These are phyloP conservation scores for Aspergillus sclerotiicarbonarius DNA, from an alignment of 495 filamentous ascomycete species.

Conservation along the genomic window DNA sequence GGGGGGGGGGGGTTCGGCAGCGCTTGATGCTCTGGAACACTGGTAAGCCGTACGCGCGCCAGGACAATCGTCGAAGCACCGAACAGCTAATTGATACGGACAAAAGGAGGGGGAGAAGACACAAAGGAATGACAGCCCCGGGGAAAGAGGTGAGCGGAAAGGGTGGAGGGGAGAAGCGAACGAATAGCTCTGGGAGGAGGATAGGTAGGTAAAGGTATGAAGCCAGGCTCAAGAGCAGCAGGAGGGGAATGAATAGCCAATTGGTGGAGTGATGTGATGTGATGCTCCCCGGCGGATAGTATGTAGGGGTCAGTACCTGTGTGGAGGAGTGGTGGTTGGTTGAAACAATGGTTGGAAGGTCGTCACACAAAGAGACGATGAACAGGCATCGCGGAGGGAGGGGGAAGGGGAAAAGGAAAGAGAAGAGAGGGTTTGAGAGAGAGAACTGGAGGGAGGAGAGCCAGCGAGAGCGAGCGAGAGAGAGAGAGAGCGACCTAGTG, in stretches of 20 bases:
- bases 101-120: slow-evolving; percentile 16
- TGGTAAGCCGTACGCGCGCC: slow-evolving; percentile 9
- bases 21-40: not conserved
- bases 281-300: not conserved
- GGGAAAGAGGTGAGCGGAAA: slow-evolving; percentile 7
- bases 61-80: not conserved
- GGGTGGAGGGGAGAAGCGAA: slow-evolving; percentile 10
- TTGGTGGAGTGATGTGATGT: not conserved
- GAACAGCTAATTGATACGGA: slow-evolving; percentile 13
- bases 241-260: not conserved
- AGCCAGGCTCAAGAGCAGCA: slow-evolving; percentile 1
- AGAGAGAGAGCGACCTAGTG: not conserved
- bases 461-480: not conserved
- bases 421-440: slow-evolving; percentile 2
- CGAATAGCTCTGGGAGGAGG: slow-evolving; percentile 11
- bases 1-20: not conserved
- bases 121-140: slow-evolving; percentile 44
- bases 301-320: not conserved
- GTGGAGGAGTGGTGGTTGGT: not conserved
- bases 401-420: not conserved
- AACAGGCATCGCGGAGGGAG: slow-evolving; percentile 19
- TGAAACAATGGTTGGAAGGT: slow-evolving; percentile 13
- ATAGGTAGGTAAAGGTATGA: not conserved
- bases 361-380: slow-evolving; percentile 13
- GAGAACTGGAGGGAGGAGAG: not conserved